Percentiles rank a stretch among this genome's conserved stretches.
These are phyloP conservation scores for Trichoderma sp. DNA, from an alignment of 2,329 filamentous ascomycete species.

Conservation along the genomic window DNA sequence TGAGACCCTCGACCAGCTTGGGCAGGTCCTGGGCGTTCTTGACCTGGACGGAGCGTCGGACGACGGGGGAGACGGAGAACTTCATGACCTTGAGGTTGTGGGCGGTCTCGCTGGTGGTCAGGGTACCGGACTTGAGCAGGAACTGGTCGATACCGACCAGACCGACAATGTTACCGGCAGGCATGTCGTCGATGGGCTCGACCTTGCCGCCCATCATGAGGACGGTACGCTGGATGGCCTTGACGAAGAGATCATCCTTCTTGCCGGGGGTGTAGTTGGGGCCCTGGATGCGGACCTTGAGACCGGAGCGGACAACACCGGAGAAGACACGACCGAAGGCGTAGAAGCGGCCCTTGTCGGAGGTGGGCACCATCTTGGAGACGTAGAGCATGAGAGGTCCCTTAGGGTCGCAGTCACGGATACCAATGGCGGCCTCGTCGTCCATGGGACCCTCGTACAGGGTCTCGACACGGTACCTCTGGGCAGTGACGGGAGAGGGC, in stretches of 20 bases:
- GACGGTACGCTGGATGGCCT: constrained; percentile 99
- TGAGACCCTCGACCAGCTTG: constrained; percentile 99
- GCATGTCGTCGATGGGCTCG: constrained; percentile 98
- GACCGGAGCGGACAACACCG: constrained; percentile 94
- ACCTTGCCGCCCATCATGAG: constrained; percentile 99
- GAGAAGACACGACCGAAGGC: constrained; percentile 99
- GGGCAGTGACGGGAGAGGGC: constrained; percentile 91
- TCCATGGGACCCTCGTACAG: constrained; percentile 97
- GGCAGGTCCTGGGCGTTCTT: constrained; percentile 99
- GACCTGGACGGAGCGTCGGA: constrained; percentile 97
- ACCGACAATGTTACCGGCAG: constrained; percentile 99
- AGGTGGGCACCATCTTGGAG: constrained; percentile 99
- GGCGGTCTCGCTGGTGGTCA: constrained; percentile 94
- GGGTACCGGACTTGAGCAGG: constrained; percentile 99
- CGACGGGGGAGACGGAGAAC: constrained; percentile 99
- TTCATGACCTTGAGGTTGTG: constrained; percentile 99
- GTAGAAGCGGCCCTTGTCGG: constrained; percentile 99
- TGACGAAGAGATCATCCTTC: constrained; percentile 99
- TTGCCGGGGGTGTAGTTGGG: constrained; percentile 97
- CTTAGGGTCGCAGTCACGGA: constrained; percentile 98
- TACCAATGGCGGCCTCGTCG: constrained; percentile 90
- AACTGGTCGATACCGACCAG: constrained; percentile 99
- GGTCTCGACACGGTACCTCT: constrained; percentile 97
- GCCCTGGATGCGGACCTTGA: constrained; percentile 99
- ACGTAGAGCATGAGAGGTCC: constrained; percentile 99